These are phyloP conservation scores for Geoglossum glabrum DNA, from an alignment of 495 filamentous ascomycete genomes.

Conservation along the genomic window DNA sequence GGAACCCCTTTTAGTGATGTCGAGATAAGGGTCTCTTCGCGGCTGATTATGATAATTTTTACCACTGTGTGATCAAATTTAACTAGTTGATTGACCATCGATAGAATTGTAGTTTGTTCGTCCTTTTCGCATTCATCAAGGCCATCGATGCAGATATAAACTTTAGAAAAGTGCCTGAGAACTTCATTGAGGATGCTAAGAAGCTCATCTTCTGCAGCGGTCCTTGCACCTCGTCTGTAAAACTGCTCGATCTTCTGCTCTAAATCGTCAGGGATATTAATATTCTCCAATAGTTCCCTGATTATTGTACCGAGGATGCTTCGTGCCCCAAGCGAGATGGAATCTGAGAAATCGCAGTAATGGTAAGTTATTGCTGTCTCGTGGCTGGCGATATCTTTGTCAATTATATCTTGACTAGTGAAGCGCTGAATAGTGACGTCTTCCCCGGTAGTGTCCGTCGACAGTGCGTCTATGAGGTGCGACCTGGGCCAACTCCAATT, in stretches of 20 bases:
- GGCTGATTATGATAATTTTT: slow-evolving; percentile 9
- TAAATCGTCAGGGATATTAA: slow-evolving; percentile 3
- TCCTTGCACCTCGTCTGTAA: background rate
- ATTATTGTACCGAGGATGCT: slow-evolving; percentile 9
- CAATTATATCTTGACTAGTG: background rate
- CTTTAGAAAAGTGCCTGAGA: background rate
- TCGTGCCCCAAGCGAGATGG: slow-evolving; percentile 5
- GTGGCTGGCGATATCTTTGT: background rate
- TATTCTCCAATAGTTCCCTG: slow-evolving; percentile 7
- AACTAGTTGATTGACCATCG: background rate
- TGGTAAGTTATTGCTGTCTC: slow-evolving; percentile 5
- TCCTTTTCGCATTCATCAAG: slow-evolving; percentile 13
- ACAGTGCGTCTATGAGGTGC: slow-evolving; percentile 3
- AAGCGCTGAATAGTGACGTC: background rate
- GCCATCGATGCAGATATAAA: slow-evolving; percentile 10
- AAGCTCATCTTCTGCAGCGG: slow-evolving; percentile 1
- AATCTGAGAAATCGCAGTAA: slow-evolving; percentile 12
- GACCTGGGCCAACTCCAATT: background rate
- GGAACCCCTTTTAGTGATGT: background rate
- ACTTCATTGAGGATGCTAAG: background rate
- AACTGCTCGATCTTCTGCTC: slow-evolving; percentile 1
- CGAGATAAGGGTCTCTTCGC: slow-evolving; percentile 2
- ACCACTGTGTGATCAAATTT: background rate
- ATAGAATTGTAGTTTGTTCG: background rate
- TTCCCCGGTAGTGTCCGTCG: background rate